These are phyloP conservation scores for Pholiota molesta DNA, from an alignment of 768 basidiomycete genomes.

Conservation along the genomic window DNA sequence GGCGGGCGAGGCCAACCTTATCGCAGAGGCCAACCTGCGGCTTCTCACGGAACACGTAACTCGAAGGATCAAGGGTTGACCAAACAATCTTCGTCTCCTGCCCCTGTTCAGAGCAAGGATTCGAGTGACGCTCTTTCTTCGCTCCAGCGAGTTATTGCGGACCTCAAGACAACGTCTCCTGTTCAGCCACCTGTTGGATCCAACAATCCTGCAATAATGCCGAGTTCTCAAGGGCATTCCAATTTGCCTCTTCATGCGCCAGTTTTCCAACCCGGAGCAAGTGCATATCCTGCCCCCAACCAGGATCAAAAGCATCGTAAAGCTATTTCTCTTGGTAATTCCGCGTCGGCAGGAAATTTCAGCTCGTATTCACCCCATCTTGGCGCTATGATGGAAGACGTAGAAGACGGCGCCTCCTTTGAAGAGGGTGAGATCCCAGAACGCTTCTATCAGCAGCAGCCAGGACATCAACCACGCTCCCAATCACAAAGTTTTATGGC, in stretches of 20 bases:
- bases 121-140: slow-evolving; percentile 83
- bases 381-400: slow-evolving; percentile 84
- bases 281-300: slow-evolving; percentile 50
- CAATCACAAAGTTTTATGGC: slow-evolving; percentile 87
- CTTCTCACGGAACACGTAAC: slow-evolving; percentile 58
- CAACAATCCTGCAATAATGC: slow-evolving; percentile 47
- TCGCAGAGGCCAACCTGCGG: slow-evolving; percentile 61
- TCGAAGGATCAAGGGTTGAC: slow-evolving; percentile 43
- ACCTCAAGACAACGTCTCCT: slow-evolving; percentile 85
- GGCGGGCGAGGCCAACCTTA: slow-evolving; percentile 51
- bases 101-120: slow-evolving; percentile 56
- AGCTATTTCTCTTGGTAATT: slow-evolving; percentile 71
- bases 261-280: slow-evolving; percentile 72
- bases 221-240: slow-evolving; percentile 50
- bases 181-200: slow-evolving; percentile 48
- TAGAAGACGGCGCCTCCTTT: slow-evolving; percentile 60
- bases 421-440: slow-evolving; percentile 86
- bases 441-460: slow-evolving; percentile 48
- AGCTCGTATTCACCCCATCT: slow-evolving; percentile 79
- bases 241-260: slow-evolving; percentile 69
- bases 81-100: slow-evolving; percentile 54
- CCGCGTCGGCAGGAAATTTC: slow-evolving; percentile 59
- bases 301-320: slow-evolving; percentile 78
- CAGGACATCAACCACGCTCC: slow-evolving; percentile 68
- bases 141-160: slow-evolving; percentile 91